Percentiles rank a stretch among this genome's conserved stretches.
phyloP scores from a whole-genome alignment of 352 stramenopile genomes.

The Phytopythium kandeliae region DNA sequence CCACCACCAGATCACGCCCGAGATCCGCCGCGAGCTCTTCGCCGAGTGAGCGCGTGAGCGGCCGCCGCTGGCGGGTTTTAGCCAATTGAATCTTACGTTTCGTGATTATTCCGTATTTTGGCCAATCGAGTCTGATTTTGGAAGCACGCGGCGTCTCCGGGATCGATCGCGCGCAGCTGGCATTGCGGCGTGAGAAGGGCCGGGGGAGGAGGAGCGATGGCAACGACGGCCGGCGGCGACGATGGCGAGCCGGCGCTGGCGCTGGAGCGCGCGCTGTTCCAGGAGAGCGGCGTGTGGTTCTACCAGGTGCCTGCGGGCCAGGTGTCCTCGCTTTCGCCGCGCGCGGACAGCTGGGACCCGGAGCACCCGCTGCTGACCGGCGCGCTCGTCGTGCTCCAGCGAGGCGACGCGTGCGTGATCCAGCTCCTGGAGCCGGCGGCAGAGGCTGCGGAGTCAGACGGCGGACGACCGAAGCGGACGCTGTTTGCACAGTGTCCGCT shows the following conservation, averaged over 20 bases:
- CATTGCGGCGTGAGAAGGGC: no score
- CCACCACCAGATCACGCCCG: conserved; percentile 98
- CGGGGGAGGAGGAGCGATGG: no score
- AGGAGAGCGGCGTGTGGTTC: conserved; percentile 75
- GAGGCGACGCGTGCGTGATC: conserved; percentile 65
- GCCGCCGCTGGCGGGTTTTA: no score
- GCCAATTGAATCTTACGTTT: no score
- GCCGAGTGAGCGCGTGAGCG: conserved; percentile 54
- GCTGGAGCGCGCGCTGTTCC: conserved; percentile 74
- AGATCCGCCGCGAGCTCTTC: conserved; percentile 97
- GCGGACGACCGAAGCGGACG: conserved; percentile 10
- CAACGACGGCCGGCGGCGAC: not conserved
- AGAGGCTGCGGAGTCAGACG: not conserved
- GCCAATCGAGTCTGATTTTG: no score
- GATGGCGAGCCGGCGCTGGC: conserved; percentile 22
- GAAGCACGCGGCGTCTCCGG: no score
- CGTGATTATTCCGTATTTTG: no score
- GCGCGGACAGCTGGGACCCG: conserved; percentile 76
- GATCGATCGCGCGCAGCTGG: no score
- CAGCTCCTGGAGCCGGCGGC: conserved; percentile 65
- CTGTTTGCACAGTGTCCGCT: conserved; percentile 81
- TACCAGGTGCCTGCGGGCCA: conserved; percentile 72
- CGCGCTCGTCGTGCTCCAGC: conserved; percentile 59
- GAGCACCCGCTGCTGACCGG: conserved; percentile 81
- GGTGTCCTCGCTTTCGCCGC: conserved; percentile 65